Evolutionary conservation across 148 eudicot species (phyloP).

Genomic region (Talinum fruticosum): DNA sequence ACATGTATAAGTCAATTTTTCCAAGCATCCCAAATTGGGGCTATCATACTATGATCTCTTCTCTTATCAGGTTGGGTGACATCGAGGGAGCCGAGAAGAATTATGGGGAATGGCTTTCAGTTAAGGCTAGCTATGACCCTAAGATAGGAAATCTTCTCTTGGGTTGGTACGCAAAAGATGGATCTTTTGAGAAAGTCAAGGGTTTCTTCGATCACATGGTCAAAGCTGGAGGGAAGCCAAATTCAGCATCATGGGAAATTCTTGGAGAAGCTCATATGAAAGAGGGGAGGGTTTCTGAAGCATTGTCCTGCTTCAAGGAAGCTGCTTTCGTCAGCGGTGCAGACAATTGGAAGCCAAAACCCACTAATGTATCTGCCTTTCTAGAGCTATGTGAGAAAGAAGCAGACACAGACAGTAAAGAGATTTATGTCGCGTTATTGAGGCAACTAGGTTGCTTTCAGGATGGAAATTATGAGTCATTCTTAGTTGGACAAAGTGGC

Average conservation of each 20-base stretch:
- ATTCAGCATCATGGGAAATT: constrained; percentile 66
- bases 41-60: constrained; percentile 62
- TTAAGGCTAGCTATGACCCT: constrained; percentile 57
- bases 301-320: constrained; percentile 62
- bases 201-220: constrained; percentile 53
- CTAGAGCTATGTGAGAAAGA: constrained; percentile 54
- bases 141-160: constrained; percentile 65
- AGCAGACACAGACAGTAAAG: constrained; percentile 45
- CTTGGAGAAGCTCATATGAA: constrained; percentile 56
- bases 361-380: constrained; percentile 36
- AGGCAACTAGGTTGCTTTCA: constrained; percentile 53
- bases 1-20: constrained; percentile 54
- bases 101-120: constrained; percentile 64
- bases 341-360: constrained; percentile 66
- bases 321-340: constrained; percentile 44
- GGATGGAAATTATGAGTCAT: constrained; percentile 47
- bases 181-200: constrained; percentile 55
- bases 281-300: constrained; percentile 53
- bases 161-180: constrained; percentile 55
- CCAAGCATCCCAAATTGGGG: constrained; percentile 55
- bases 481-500: constrained; percentile 14
- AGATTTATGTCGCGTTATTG: constrained; percentile 47
- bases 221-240: constrained; percentile 59
- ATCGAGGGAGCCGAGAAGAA: constrained; percentile 68
- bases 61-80: constrained; percentile 65